phyloP scores from a whole-genome alignment of 768 basidiomycete genomes.

The Hemileccinum rubropunctum region DNA sequence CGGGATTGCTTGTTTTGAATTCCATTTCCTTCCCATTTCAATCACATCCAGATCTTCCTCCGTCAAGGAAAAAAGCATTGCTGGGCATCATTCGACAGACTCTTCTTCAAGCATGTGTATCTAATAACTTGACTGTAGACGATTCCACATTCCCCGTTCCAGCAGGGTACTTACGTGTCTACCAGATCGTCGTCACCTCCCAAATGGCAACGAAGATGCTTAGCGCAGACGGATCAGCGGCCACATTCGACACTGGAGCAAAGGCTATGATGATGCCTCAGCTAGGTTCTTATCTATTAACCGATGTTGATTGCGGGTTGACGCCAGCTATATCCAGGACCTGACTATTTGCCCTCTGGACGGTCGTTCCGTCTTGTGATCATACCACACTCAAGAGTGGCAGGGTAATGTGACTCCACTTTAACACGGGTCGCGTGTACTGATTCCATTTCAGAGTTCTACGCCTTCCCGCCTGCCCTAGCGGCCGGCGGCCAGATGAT shows the following conservation, averaged over 20 bases:
- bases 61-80: conserved; percentile 39
- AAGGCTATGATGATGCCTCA: conserved; percentile 65
- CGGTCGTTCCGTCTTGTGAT: conserved; percentile 44
- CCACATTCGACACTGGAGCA: conserved; percentile 62
- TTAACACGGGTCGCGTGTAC: conserved; percentile 4
- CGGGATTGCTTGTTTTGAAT: conserved; percentile 59
- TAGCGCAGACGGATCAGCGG: conserved; percentile 59
- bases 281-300: conserved; percentile 44
- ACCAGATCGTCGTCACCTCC: conserved; percentile 56
- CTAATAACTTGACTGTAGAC: conserved; percentile 49
- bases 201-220: conserved; percentile 71
- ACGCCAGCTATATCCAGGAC: conserved; percentile 21
- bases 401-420: conserved; percentile 37
- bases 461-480: conserved; percentile 40
- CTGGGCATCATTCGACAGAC: conserved; percentile 52
- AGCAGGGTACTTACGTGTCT: conserved; percentile 5
- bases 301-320: conserved; percentile 4
- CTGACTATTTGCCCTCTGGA: conserved; percentile 41
- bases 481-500: conserved; percentile 13
- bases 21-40: conserved; percentile 72
- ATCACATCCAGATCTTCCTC: conserved; percentile 37
- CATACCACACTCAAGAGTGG: conserved; percentile 37
- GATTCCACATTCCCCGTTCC: conserved; percentile 1
- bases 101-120: conserved; percentile 48
- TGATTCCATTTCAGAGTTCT: conserved; percentile 33